Evolutionary conservation across 2,329 filamentous ascomycete genomes (phyloP), one percentile per base, ranked within the genome.

Genomic region (Penicillium aurantiogriseum): DNA sequence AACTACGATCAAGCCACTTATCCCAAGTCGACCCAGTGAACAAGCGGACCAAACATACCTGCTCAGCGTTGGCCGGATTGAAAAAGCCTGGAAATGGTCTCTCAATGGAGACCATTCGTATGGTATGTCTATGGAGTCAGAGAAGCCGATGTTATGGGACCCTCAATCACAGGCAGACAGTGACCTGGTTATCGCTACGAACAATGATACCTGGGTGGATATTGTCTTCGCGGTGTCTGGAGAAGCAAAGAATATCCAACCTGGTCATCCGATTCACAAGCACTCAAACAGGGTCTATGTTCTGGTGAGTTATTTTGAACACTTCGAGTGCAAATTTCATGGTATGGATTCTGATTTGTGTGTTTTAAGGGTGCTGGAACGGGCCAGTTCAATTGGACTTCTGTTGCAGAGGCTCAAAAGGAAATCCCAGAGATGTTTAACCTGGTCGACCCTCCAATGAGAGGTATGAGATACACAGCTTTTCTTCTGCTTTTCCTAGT

Each of bases 211-310:
- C 11, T 56, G 53, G 53, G 46, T 56, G 29, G 53, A 56, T 17
- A 38, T 51, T 17, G 10, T 56, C 6, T 56, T 56, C 10, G 21
- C 17, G 6, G 15, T 39, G 1, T 5, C 19, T 45, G 53, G 46
- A 0, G n/a, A 21, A 11, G 9, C 15, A 13, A 31, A 46, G 7
- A 45, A 39, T 4, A 25, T 56, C 8, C 53, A 56, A 17, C 53
- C 53, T 9, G 53, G 53, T 31, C 53, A 56, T 51, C 53, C 53
- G 6, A 25, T 51, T 19, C 53, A 56, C 23, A 51, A 56, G 25
- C 53, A 56, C 15, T 56, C 53, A 13, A 56, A 56, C 15, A 13
- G 13, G 25, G 40, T 51, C 9, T 56, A 51, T 44, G 25, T 56
- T 7, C 17, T 56, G 0, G 53, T 56, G 33, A 51, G 46, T 44